Conservation (phyloP, 108 stramenopile species). For the Mayamaea pseudoterrestris region DNA sequence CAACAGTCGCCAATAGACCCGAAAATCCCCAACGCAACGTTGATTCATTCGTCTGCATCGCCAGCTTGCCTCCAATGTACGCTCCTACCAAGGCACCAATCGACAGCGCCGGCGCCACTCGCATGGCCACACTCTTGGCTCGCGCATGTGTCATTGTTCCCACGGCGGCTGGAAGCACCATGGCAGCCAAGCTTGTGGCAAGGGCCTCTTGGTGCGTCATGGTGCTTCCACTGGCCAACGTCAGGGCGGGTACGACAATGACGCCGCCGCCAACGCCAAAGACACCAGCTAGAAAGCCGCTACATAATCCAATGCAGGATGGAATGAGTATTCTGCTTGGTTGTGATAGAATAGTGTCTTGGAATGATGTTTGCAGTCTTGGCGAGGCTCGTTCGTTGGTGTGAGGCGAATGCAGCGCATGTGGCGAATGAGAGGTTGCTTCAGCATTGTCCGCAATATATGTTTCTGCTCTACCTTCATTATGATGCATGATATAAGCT, state of each 20-base stretch:
- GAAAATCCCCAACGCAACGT: slow-evolving; percentile 58
- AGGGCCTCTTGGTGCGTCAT: slow-evolving; percentile 79
- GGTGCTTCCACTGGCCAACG: slow-evolving; percentile 38
- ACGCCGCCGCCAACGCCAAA: slow-evolving; percentile 92
- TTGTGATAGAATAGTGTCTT: neutral
- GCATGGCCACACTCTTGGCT: slow-evolving; percentile 58
- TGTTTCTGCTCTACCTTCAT: neutral
- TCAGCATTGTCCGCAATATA: too few species aligned
- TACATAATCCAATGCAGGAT: slow-evolving; percentile 29
- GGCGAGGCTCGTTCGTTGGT: neutral
- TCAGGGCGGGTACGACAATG: slow-evolving; percentile 78
- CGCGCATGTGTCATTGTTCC: slow-evolving; percentile 66
- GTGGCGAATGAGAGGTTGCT: slow-evolving; percentile 1
- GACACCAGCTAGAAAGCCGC: slow-evolving; percentile 71
- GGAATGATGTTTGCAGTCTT: too few species aligned
- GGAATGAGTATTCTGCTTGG: slow-evolving; percentile 19
- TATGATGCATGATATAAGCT: slow-evolving; percentile 39
- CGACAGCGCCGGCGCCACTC: slow-evolving; percentile 67
- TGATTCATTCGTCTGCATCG: slow-evolving; percentile 44
- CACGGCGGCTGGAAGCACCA: slow-evolving; percentile 64
- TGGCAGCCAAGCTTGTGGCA: slow-evolving; percentile 77
- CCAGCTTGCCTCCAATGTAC: slow-evolving; percentile 61
- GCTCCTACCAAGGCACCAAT: slow-evolving; percentile 72
- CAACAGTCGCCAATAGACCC: slow-evolving; percentile 57
- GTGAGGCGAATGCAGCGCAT: slow-evolving; percentile 2